These are phyloP conservation scores for Mortierella claussenii DNA, from an alignment of 192 early-diverging fungal species.

Conservation along the genomic window DNA sequence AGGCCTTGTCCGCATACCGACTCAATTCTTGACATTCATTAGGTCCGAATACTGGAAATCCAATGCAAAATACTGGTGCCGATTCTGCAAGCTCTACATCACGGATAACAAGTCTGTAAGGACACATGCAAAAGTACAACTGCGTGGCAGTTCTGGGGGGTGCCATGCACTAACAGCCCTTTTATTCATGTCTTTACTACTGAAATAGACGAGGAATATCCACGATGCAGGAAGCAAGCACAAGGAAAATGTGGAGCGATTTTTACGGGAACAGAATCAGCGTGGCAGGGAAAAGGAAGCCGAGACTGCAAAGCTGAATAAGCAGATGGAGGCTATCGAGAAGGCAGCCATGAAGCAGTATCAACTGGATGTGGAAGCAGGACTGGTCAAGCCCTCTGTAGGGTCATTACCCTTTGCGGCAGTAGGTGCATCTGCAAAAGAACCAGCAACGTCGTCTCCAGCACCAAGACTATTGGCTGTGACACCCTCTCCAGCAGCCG, in stretches of 20 bases:
- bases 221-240: slow-evolving; percentile 86
- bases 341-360: slow-evolving; percentile 57
- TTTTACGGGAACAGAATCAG: slow-evolving; percentile 68
- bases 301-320: slow-evolving; percentile 56
- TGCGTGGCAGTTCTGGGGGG: background rate
- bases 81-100: slow-evolving; percentile 85
- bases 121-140: background rate
- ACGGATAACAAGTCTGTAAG: slow-evolving; percentile 85
- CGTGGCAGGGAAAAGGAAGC: slow-evolving; percentile 59
- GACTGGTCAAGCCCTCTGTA: slow-evolving; percentile 40
- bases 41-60: slow-evolving; percentile 75
- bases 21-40: no score
- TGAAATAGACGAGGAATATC: slow-evolving; percentile 52
- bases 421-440: background rate
- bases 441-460: background rate
- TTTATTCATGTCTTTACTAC: background rate
- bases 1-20: no score
- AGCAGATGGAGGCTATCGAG: slow-evolving; percentile 77
- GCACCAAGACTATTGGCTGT: background rate
- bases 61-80: slow-evolving; percentile 85
- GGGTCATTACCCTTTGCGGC: no score
- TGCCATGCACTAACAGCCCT: background rate
- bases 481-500: background rate
- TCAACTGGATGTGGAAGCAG: slow-evolving; percentile 51
- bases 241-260: slow-evolving; percentile 84